phyloP scores from a whole-genome alignment of 2,329 filamentous ascomycete species.

The Phyllachora maydis region DNA sequence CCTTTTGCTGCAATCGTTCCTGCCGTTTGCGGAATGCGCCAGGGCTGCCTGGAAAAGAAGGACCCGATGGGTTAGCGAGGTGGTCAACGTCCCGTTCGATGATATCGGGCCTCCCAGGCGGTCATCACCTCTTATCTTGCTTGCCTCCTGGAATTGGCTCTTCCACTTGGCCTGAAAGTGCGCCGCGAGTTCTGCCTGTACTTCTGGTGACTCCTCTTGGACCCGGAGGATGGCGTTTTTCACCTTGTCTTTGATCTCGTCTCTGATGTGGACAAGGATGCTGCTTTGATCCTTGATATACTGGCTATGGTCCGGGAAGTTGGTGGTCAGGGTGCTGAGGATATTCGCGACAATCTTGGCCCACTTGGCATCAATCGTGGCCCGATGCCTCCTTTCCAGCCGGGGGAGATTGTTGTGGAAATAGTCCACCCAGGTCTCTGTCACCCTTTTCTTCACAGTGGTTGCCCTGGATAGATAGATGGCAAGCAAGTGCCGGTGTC shows the following conservation, averaged over 20 bases:
- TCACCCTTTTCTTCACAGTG: slow-evolving; percentile 1
- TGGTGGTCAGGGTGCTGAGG: neutral
- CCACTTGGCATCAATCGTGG: slow-evolving; percentile 1
- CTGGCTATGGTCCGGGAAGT: slow-evolving; percentile 1
- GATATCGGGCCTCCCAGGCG: too few species aligned
- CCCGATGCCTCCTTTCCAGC: neutral
- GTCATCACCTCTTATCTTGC: neutral
- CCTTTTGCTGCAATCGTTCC: too few species aligned
- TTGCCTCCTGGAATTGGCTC: slow-evolving; percentile 1
- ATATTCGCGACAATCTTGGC: neutral
- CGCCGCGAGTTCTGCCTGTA: neutral
- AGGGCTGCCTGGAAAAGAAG: too few species aligned
- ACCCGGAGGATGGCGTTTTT: neutral
- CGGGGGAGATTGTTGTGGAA: slow-evolving; percentile 1
- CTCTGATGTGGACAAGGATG: neutral
- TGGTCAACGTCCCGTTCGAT: too few species aligned
- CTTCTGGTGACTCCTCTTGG: neutral
- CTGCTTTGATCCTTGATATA: neutral
- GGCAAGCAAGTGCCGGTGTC: neutral
- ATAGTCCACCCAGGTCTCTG: neutral
- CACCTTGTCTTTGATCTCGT: slow-evolving; percentile 1
- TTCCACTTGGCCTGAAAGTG: slow-evolving; percentile 1
- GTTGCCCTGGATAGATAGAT: neutral
- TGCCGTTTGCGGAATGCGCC: too few species aligned
- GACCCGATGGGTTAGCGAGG: too few species aligned